Conservation (phyloP, 768 basidiomycete species). For the Ramaria sp. region DNA sequence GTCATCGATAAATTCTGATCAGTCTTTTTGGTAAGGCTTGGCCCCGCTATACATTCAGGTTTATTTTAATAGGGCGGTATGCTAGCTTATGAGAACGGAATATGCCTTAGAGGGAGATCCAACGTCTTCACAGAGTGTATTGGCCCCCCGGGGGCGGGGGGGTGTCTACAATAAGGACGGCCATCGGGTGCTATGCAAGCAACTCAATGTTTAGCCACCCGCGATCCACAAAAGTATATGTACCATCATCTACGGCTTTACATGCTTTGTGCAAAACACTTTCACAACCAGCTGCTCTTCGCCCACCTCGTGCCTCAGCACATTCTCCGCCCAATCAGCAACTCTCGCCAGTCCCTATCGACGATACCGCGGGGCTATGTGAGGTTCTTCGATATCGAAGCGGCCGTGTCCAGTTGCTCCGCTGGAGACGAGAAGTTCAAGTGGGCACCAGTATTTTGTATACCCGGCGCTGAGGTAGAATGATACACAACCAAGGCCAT, state of each 20-base stretch:
- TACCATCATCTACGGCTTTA: not conserved
- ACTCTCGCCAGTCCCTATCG: slow-evolving; percentile 18
- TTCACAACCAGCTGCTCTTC: not conserved
- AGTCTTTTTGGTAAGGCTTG: no score
- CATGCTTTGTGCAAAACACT: slow-evolving; percentile 11
- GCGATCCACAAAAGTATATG: slow-evolving; percentile 6
- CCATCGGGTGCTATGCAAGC: slow-evolving; percentile 25
- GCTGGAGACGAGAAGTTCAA: no score
- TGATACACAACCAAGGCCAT: no score
- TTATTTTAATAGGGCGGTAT: slow-evolving; percentile 32
- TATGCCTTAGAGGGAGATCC: slow-evolving; percentile 44
- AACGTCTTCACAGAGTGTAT: slow-evolving; percentile 51
- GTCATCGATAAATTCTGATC: no score
- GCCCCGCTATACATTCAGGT: slow-evolving; percentile 42
- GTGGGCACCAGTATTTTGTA: no score
- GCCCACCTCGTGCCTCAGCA: slow-evolving; percentile 42
- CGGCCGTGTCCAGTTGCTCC: no score
- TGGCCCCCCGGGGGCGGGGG: no score
- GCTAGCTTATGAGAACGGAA: slow-evolving; percentile 38
- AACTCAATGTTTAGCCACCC: not conserved
- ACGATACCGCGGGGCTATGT: no score
- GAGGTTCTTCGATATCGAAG: no score
- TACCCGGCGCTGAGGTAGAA: no score
- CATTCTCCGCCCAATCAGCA: slow-evolving; percentile 37
- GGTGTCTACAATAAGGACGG: slow-evolving; percentile 58